phyloP scores from a whole-genome alignment of 2,329 filamentous ascomycete species.

The Colletotrichum karsti region DNA sequence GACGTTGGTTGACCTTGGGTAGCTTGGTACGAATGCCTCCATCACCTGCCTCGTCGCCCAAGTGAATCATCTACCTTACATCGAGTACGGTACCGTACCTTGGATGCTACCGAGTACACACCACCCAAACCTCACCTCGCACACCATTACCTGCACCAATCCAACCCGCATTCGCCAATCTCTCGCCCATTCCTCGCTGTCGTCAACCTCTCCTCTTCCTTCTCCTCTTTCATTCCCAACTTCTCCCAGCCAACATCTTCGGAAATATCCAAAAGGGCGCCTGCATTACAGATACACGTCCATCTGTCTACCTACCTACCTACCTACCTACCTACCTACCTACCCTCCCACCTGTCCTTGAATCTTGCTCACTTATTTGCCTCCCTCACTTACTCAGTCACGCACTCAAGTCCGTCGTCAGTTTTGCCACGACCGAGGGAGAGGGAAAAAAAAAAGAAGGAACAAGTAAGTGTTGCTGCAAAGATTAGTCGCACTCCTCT shows the following conservation, averaged over 20 bases:
- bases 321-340: too few species aligned
- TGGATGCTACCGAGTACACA: neutral
- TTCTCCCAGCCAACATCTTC: neutral
- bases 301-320: too few species aligned
- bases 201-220: neutral
- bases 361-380: neutral
- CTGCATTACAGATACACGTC: constrained; percentile 3
- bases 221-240: neutral
- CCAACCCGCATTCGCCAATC: constrained; percentile 25
- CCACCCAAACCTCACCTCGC: neutral
- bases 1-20: too few species aligned
- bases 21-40: too few species aligned
- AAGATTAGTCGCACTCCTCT: neutral
- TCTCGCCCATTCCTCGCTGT: constrained; percentile 4
- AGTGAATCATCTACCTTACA: too few species aligned
- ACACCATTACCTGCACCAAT: neutral
- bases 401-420: neutral
- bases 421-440: neutral
- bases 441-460: neutral
- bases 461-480: neutral
- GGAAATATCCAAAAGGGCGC: neutral
- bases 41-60: too few species aligned
- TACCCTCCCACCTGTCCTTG: too few species aligned
- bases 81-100: neutral
- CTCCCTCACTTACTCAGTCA: constrained; percentile 18